A percentile compares a stretch with the other conserved stretches of the same genome.
Conservation (phyloP, 1,139 yeast species). For the Hyphopichia burtonii region DNA sequence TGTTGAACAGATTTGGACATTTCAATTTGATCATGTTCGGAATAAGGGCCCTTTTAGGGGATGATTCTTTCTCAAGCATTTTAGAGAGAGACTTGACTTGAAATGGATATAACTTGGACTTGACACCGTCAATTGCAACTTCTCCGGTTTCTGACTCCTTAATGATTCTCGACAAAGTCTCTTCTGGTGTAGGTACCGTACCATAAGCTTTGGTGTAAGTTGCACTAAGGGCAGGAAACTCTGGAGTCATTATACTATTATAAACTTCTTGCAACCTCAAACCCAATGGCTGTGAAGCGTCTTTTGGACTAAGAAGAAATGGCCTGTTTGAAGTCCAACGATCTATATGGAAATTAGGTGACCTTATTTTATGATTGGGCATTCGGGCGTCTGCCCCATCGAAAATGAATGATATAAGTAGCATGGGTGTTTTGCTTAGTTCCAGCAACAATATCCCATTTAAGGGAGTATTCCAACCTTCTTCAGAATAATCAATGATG, state of each 20-base stretch:
- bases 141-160: slow-evolving; percentile 14
- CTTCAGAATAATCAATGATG: slow-evolving; percentile 37
- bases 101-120: slow-evolving; percentile 51
- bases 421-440: neutral
- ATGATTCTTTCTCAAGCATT: slow-evolving; percentile 56
- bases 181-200: slow-evolving; percentile 17
- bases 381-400: neutral
- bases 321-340: slow-evolving; percentile 26
- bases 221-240: slow-evolving; percentile 11
- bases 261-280: slow-evolving; percentile 33
- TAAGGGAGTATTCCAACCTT: slow-evolving; percentile 12
- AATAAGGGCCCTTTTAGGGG: slow-evolving; percentile 28
- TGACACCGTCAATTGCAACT: slow-evolving; percentile 46
- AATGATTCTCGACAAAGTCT: slow-evolving; percentile 15
- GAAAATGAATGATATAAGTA: neutral
- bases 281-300: slow-evolving; percentile 10
- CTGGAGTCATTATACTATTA: slow-evolving; percentile 41
- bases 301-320: slow-evolving; percentile 1
- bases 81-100: slow-evolving; percentile 57
- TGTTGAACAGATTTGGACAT: slow-evolving; percentile 16
- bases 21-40: slow-evolving; percentile 42
- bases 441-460: neutral
- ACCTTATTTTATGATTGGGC: neutral
- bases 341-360: slow-evolving; percentile 25
- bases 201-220: neutral